These are phyloP conservation scores for Atkinsonella texensis DNA, from an alignment of 2,329 filamentous ascomycete genomes.

Conservation along the genomic window DNA sequence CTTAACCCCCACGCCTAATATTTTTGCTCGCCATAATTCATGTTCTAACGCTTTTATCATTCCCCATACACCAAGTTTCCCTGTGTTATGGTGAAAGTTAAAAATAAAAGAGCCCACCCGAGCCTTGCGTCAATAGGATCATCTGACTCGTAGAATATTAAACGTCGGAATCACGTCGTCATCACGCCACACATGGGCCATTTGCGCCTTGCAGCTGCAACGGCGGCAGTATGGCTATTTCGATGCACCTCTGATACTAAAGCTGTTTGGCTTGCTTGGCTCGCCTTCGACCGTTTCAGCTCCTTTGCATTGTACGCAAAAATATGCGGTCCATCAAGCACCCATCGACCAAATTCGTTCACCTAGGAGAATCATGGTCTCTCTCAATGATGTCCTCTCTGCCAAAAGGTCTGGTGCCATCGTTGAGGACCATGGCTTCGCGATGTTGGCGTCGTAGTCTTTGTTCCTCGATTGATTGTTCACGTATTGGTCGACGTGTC, in stretches of 20 bases:
- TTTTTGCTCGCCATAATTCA: background rate
- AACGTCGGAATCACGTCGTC: too few species aligned
- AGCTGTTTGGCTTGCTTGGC: too few species aligned
- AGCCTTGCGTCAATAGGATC: too few species aligned
- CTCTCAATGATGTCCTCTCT: slow-evolving; percentile 70
- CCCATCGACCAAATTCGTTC: background rate
- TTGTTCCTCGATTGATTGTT: slow-evolving; percentile 54
- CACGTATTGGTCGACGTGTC: slow-evolving; percentile 22
- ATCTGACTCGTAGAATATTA: too few species aligned
- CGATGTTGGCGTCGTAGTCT: slow-evolving; percentile 62
- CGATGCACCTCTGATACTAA: too few species aligned
- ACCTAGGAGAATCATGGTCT: slow-evolving; percentile 31
- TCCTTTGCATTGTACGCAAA: background rate
- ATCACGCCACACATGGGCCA: too few species aligned
- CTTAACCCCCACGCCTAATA: background rate
- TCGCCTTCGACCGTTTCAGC: background rate
- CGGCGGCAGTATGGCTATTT: too few species aligned
- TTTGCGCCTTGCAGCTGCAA: too few species aligned
- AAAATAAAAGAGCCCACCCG: too few species aligned
- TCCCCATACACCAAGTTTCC: too few species aligned
- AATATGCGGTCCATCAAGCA: background rate
- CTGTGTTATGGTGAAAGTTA: too few species aligned
- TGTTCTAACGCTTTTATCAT: background rate
- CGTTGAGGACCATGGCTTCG: slow-evolving; percentile 84
- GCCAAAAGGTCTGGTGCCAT: slow-evolving; percentile 64